Conservation (phyloP, 495 filamentous ascomycete species). For the Hypoxylon perforatum region DNA sequence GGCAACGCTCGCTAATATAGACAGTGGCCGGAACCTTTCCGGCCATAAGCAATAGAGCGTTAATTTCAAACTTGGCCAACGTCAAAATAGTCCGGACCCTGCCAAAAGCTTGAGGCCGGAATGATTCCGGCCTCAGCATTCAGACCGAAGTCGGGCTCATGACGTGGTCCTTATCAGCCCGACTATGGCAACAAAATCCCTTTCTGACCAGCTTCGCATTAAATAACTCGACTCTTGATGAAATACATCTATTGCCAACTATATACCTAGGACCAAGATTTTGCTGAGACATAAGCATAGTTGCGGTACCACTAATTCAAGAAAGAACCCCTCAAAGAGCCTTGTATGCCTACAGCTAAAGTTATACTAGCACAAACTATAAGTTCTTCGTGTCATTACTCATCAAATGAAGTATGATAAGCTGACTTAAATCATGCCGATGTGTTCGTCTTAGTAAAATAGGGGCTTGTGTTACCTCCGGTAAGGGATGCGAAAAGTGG, state of each 20-base stretch:
- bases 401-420: too few relatives aligned
- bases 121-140: conserved; percentile 15
- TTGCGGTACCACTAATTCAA: too few relatives aligned
- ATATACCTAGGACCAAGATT: too few relatives aligned
- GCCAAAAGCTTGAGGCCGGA: conserved; percentile 25
- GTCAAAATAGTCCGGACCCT: conserved; percentile 10
- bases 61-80: conserved; percentile 23
- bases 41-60: conserved; percentile 34
- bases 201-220: too few relatives aligned
- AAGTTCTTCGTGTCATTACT: too few relatives aligned
- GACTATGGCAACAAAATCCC: neutral
- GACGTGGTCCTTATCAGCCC: neutral
- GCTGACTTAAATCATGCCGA: conserved; percentile 24
- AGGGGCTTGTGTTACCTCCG: conserved; percentile 13
- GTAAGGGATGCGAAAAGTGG: conserved; percentile 26
- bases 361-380: too few relatives aligned
- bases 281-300: too few relatives aligned
- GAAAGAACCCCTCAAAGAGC: too few relatives aligned
- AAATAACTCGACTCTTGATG: too few relatives aligned
- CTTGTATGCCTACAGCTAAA: too few relatives aligned
- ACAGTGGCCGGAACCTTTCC: conserved; percentile 49
- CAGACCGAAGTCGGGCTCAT: conserved; percentile 9
- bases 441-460: conserved; percentile 12
- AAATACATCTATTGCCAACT: too few relatives aligned
- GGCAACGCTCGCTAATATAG: conserved; percentile 39